A percentile compares a stretch with the other conserved stretches of the same genome.
Evolutionary conservation across 768 basidiomycete species (phyloP).

Genomic region (Psilocybe sp.): DNA sequence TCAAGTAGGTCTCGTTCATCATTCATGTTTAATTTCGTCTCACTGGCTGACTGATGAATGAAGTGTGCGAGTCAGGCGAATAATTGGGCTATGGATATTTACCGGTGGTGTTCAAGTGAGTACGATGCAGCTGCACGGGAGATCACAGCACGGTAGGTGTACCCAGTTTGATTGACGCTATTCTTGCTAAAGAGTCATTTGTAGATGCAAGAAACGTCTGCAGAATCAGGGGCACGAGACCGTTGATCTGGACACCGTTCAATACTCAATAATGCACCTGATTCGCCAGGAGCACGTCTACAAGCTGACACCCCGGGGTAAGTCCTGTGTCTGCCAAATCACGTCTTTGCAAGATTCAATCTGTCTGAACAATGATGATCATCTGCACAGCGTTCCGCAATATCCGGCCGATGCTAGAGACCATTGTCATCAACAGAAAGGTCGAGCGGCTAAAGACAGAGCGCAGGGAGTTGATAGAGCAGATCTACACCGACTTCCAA

Average conservation of each 20-base stretch:
- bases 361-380: background rate
- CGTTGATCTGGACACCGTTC: constrained; percentile 11
- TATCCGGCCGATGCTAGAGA: constrained; percentile 15
- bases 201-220: constrained; percentile 17
- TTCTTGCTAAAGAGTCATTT: background rate
- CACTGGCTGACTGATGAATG: background rate
- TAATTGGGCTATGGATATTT: constrained; percentile 17
- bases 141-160: constrained; percentile 5
- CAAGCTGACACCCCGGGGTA: constrained; percentile 11
- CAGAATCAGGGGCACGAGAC: constrained; percentile 14
- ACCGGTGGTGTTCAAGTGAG: constrained; percentile 8
- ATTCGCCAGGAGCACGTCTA: constrained; percentile 10
- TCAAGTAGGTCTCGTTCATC: constrained; percentile 4
- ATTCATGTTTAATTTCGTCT: background rate
- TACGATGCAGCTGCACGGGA: constrained; percentile 5
- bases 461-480: constrained; percentile 12
- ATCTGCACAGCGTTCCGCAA: constrained; percentile 13
- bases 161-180: background rate
- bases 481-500: constrained; percentile 15
- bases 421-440: constrained; percentile 9
- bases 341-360: background rate
- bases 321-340: background rate
- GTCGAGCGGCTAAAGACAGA: constrained; percentile 10
- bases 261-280: constrained; percentile 9
- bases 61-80: constrained; percentile 14